Evolutionary conservation across 1,284 basidiomycete genomes (phyloP), one percentile per base, ranked within the genome.

Genomic region (Mycosarcoma mackinlayi): DNA sequence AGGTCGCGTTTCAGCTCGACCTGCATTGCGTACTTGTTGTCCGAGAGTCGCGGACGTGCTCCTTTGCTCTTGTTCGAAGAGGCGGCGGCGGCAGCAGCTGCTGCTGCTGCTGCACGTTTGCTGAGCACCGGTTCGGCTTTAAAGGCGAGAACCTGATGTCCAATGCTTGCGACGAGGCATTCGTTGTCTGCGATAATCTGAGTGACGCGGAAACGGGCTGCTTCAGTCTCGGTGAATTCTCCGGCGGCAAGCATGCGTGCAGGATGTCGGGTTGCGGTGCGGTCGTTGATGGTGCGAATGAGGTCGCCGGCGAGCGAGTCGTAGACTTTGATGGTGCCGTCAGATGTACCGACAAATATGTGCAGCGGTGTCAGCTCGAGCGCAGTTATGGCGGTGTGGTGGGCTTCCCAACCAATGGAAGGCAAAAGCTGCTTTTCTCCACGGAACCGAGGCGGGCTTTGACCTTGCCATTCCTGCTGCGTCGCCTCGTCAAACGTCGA

Each of bases 101-200:
- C 62, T 5, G 55, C 58, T 1, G 68, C 39, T 3, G 57, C 62
- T 5, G 55, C 58, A 1, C 57, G 47, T 45, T 66, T 62, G 30
- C 52, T 56, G 30, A 68, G 64, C 68, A 86, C 83, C 1, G 85
- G 85, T 9, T 87, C 89, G 4, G 88, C 88, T 61, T 87, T 87
- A 89, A 91, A 93, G 1, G 89, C 86, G 73, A 91, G 83, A 5
- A 92, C 86, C 47, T 86, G 84, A 55, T 86, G 87, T 2, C 89
- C 91, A 9, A 90, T 86, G 35, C 85, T 85, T 8, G 88, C 88
- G 31, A 92, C 82, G 27, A 93, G 62, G 14, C 88, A 83, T 37
- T 92, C 89, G 40, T 86, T 85, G 50, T 88, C 86, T 0, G 92
- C 78, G 7, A 90, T 70, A 33, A 94, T 89, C 73, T 88, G 87